A percentile compares a stretch with the other conserved stretches of the same genome.
phyloP scores from a whole-genome alignment of 2,329 filamentous ascomycete genomes.

The Cladosporium sp. region DNA sequence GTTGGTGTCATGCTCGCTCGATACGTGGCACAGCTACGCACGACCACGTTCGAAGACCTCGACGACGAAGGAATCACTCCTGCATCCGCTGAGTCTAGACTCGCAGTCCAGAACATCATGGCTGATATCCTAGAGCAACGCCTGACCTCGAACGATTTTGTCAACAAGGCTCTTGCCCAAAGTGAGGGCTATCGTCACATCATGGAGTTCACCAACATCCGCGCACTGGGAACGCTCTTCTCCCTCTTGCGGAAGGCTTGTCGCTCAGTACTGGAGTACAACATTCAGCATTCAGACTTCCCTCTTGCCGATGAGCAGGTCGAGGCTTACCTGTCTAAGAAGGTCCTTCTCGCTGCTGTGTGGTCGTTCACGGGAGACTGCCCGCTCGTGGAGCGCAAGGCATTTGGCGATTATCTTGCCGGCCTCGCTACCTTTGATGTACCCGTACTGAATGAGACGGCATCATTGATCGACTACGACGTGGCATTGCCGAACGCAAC shows the following conservation, averaged over 20 bases:
- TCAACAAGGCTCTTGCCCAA: constrained; percentile 70
- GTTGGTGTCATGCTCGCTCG: constrained; percentile 88
- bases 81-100: constrained; percentile 46
- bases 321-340: constrained; percentile 87
- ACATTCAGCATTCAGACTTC: constrained; percentile 90
- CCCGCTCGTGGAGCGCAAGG: constrained; percentile 78
- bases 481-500: constrained; percentile 81
- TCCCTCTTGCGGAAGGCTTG: constrained; percentile 93
- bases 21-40: constrained; percentile 80
- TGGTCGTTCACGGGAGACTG: constrained; percentile 98
- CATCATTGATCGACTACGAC: constrained; percentile 93
- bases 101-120: constrained; percentile 75
- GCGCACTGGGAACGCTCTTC: constrained; percentile 88
- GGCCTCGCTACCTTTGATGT: constrained; percentile 82
- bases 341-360: constrained; percentile 83
- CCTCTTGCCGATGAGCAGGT: constrained; percentile 85
- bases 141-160: constrained; percentile 74
- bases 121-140: constrained; percentile 74
- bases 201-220: constrained; percentile 94
- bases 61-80: constrained; percentile 86
- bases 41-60: constrained; percentile 85
- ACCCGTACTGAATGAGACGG: constrained; percentile 67
- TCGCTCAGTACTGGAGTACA: constrained; percentile 91
- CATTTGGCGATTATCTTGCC: constrained; percentile 80
- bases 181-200: constrained; percentile 84